Evolutionary conservation across 2,329 filamentous ascomycete genomes (phyloP).

Genomic region (Colletotrichum scovillei): DNA sequence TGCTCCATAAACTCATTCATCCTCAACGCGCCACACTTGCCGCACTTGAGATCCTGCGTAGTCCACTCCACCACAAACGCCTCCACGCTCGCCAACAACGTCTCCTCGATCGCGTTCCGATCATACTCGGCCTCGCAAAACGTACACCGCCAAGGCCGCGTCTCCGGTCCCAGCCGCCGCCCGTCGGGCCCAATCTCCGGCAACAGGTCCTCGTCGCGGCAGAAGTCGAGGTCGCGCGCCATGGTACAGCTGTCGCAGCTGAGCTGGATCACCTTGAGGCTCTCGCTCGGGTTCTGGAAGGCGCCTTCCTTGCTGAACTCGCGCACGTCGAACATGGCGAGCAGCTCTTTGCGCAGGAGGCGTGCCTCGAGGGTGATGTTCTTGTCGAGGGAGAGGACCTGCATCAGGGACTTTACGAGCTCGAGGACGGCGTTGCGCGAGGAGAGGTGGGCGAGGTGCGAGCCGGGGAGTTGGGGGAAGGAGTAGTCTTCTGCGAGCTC

Average conservation of each 20-base stretch:
- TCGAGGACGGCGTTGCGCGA: slow-evolving; percentile 70
- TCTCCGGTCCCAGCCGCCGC: slow-evolving; percentile 41
- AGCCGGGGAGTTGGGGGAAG: slow-evolving; percentile 84
- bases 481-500: slow-evolving; percentile 88
- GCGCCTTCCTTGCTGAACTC: slow-evolving; percentile 92
- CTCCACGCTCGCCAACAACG: slow-evolving; percentile 81
- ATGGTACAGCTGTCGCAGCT: slow-evolving; percentile 93
- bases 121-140: slow-evolving; percentile 83
- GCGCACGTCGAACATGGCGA: slow-evolving; percentile 90
- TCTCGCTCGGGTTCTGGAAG: slow-evolving; percentile 86
- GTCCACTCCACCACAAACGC: slow-evolving; percentile 82
- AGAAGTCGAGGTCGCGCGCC: slow-evolving; percentile 89
- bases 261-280: slow-evolving; percentile 78
- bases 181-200: slow-evolving; percentile 53
- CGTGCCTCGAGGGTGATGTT: slow-evolving; percentile 90
- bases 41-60: slow-evolving; percentile 89
- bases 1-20: slow-evolving; percentile 97
- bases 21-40: slow-evolving; percentile 75
- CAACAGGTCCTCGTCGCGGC: slow-evolving; percentile 86
- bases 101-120: slow-evolving; percentile 85
- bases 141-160: slow-evolving; percentile 76
- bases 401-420: slow-evolving; percentile 92
- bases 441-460: slow-evolving; percentile 64
- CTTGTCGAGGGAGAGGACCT: slow-evolving; percentile 90
- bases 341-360: slow-evolving; percentile 86